Conservation (phyloP, 192 early-diverging fungal species). For the Backusella parvicylindrica region DNA sequence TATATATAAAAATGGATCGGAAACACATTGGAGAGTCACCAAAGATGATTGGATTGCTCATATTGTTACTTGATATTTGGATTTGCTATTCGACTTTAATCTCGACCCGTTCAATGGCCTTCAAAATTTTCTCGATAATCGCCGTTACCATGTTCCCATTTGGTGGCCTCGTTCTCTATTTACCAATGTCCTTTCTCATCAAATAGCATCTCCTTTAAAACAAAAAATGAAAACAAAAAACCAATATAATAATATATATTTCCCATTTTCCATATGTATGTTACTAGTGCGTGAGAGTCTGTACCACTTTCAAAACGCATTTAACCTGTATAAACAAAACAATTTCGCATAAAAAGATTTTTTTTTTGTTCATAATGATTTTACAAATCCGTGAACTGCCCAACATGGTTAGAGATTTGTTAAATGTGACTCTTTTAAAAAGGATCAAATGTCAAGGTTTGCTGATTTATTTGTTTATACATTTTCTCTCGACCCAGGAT, state of each 20-base stretch:
- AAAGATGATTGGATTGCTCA: not conserved
- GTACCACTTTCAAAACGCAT: not conserved
- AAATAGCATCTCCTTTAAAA: not conserved
- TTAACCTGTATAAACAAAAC: not conserved
- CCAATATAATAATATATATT: not conserved
- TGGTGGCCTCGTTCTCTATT: slow-evolving; percentile 2
- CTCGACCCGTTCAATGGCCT: not conserved
- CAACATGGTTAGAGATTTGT: not conserved
- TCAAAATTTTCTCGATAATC: not conserved
- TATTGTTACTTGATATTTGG: not conserved
- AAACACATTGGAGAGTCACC: slow-evolving; percentile 3
- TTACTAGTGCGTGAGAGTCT: not conserved
- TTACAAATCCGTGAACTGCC: not conserved
- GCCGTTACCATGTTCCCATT: slow-evolving; percentile 5
- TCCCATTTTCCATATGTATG: not conserved
- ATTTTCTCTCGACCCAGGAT: too few relatives aligned
- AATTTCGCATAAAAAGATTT: not conserved
- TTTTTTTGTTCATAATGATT: not conserved
- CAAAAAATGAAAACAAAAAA: not conserved
- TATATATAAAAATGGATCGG: not conserved
- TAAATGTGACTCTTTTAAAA: not conserved
- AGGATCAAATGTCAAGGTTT: not conserved
- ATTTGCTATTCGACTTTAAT: not conserved
- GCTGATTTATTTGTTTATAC: not conserved
- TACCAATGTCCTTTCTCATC: slow-evolving; percentile 1